phyloP scores from a whole-genome alignment of 1,284 basidiomycete species.

The Malassezia equina region DNA sequence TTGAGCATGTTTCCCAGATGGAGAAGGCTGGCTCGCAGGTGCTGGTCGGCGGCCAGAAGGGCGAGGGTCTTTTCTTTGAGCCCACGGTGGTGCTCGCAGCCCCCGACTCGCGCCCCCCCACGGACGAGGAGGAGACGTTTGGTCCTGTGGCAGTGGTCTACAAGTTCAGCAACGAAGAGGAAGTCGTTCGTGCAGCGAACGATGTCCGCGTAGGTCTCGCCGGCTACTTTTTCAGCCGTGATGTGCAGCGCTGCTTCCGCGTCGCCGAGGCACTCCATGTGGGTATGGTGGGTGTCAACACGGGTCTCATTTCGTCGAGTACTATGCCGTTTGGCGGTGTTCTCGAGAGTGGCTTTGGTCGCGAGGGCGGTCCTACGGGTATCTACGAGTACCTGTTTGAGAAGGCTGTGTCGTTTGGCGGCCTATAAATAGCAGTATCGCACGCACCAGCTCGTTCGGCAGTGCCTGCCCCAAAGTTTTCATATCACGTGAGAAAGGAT shows the following conservation, averaged over 20 bases:
- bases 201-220: conserved; percentile 74
- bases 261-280: conserved; percentile 96
- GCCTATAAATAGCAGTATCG: neutral
- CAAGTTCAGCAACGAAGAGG: conserved; percentile 84
- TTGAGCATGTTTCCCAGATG: conserved; percentile 75
- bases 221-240: conserved; percentile 52
- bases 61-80: conserved; percentile 62
- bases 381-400: conserved; percentile 60
- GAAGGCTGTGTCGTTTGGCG: conserved; percentile 39
- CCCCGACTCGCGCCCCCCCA: conserved; percentile 61
- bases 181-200: conserved; percentile 79
- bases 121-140: conserved; percentile 44
- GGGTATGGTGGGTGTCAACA: conserved; percentile 74
- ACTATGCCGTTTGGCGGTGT: conserved; percentile 70
- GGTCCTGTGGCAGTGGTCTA: conserved; percentile 51
- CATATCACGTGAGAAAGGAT: neutral
- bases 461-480: neutral
- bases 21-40: conserved; percentile 72
- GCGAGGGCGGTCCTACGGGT: conserved; percentile 58
- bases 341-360: conserved; percentile 63
- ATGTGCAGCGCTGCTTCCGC: conserved; percentile 81
- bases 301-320: conserved; percentile 38
- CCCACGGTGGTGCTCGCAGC: conserved; percentile 63
- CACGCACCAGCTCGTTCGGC: neutral
- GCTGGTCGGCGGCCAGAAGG: conserved; percentile 69